A percentile compares a stretch with the other conserved stretches of the same genome.
Conservation (phyloP, 352 stramenopile genomes). For the Pythium diclinum region DNA sequence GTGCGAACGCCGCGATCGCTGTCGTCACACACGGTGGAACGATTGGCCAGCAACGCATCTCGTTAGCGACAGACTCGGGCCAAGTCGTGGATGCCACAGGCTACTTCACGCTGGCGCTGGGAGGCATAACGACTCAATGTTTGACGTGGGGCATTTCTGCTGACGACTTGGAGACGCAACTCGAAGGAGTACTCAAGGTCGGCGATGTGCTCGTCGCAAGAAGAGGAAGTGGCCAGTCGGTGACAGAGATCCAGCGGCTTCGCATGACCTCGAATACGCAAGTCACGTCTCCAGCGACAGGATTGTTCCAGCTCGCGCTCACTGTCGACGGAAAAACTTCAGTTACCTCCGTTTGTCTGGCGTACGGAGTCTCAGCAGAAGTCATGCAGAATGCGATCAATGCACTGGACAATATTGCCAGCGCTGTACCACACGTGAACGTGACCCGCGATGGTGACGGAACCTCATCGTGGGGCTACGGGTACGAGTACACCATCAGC, state of each 20-base stretch:
- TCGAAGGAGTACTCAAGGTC: constrained; percentile 38
- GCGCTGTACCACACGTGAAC: constrained; percentile 45
- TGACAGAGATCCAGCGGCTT: constrained; percentile 69
- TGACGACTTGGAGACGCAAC: constrained; percentile 37
- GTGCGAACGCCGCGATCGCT: constrained; percentile 30
- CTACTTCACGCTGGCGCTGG: constrained; percentile 50
- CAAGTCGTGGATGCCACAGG: constrained; percentile 51
- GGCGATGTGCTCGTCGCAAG: constrained; percentile 59
- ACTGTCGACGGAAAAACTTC: constrained; percentile 52
- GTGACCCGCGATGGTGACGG: constrained; percentile 69
- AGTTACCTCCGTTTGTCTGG: constrained; percentile 53
- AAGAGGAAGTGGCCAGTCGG: constrained; percentile 52
- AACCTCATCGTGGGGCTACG: constrained; percentile 62
- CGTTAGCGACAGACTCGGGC: constrained; percentile 78
- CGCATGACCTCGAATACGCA: constrained; percentile 63
- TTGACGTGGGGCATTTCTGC: constrained; percentile 58
- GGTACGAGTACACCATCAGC: constrained; percentile 71
- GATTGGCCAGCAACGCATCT: constrained; percentile 77
- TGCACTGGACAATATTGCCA: constrained; percentile 40
- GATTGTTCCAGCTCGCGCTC: constrained; percentile 63
- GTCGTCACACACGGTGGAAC: constrained; percentile 75
- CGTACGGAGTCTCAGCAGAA: constrained; percentile 63
- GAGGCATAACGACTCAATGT: constrained; percentile 33
- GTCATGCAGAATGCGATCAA: constrained; percentile 66
- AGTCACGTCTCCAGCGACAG: constrained; percentile 42